Percentiles rank a stretch among this genome's conserved stretches.
These are phyloP conservation scores for Diutina mesorugosa DNA, from an alignment of 1,139 yeast genomes.

Conservation along the genomic window DNA sequence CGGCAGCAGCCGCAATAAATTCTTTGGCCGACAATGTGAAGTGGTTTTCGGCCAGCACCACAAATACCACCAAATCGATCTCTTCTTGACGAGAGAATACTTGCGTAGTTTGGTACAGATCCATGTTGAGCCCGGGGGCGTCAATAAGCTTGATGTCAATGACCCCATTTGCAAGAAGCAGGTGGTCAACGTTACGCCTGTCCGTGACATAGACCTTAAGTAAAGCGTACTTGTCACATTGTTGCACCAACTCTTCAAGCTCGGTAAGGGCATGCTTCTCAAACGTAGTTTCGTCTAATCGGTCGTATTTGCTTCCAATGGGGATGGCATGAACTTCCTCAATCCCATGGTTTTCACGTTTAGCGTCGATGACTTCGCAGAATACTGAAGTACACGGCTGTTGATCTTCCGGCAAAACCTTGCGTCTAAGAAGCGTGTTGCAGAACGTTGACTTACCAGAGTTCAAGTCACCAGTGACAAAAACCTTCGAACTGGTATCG, in stretches of 20 bases:
- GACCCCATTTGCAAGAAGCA: conserved; percentile 77
- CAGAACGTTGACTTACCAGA: conserved; percentile 96
- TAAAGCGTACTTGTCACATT: conserved; percentile 58
- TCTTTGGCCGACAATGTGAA: conserved; percentile 91
- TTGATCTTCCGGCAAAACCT: conserved; percentile 86
- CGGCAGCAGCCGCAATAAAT: conserved; percentile 81
- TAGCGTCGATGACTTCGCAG: conserved; percentile 83
- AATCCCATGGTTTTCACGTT: conserved; percentile 49
- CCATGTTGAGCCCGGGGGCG: conserved; percentile 94
- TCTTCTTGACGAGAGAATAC: conserved; percentile 95
- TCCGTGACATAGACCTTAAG: conserved; percentile 78
- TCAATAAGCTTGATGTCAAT: conserved; percentile 89
- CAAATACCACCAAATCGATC: conserved; percentile 91
- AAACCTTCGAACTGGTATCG: conserved; percentile 85
- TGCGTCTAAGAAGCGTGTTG: conserved; percentile 72
- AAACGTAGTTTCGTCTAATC: conserved; percentile 54
- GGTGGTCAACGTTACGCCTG: conserved; percentile 51
- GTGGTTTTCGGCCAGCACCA: conserved; percentile 92
- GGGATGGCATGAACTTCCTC: conserved; percentile 96
- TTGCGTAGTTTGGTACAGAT: conserved; percentile 88
- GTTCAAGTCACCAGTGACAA: conserved; percentile 93
- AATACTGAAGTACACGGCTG: conserved; percentile 97
- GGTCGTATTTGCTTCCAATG: conserved; percentile 43
- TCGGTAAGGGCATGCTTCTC: conserved; percentile 39
- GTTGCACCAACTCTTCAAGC: conserved; percentile 59